Percentiles rank a stretch among this genome's conserved stretches.
phyloP scores from a whole-genome alignment of 345 rosid species.

The Populus pruinosa region DNA sequence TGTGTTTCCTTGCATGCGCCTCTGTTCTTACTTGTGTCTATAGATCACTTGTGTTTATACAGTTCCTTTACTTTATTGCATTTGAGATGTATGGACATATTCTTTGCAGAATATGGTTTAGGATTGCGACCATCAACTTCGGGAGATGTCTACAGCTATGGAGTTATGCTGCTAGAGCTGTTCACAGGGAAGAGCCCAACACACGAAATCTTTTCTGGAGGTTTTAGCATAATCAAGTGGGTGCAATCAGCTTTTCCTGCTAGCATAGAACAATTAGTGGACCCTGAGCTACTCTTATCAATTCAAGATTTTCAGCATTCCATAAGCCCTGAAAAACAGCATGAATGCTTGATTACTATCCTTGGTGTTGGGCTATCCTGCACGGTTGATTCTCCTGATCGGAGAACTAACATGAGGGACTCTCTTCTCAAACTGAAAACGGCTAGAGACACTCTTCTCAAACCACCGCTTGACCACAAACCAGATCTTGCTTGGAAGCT shows the following conservation, averaged over 20 bases:
- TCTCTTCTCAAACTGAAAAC: constrained; percentile 34
- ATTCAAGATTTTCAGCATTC: not conserved
- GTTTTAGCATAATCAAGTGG: constrained; percentile 31
- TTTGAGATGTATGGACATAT: not conserved
- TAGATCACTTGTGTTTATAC: too few species aligned
- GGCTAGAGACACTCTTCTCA: constrained; percentile 9
- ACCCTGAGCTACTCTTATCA: constrained; percentile 26
- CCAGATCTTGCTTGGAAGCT: not conserved
- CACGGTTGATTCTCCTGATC: constrained; percentile 29
- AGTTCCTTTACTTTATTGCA: not conserved
- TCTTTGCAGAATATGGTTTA: constrained; percentile 44
- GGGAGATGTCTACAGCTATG: constrained; percentile 52
- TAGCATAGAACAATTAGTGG: constrained; percentile 22
- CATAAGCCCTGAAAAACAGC: not conserved
- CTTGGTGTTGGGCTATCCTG: constrained; percentile 45
- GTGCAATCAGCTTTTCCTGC: constrained; percentile 28
- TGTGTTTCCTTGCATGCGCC: too few species aligned
- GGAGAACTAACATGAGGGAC: constrained; percentile 36
- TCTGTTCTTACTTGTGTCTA: too few species aligned
- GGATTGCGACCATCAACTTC: constrained; percentile 43
- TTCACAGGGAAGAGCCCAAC: constrained; percentile 45
- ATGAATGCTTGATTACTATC: constrained; percentile 28
- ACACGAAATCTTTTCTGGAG: constrained; percentile 35
- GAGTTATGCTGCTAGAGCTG: constrained; percentile 40
- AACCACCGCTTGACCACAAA: not conserved